phyloP scores from a whole-genome alignment of 805 yeast genomes.

The Pichia kluyveri region DNA sequence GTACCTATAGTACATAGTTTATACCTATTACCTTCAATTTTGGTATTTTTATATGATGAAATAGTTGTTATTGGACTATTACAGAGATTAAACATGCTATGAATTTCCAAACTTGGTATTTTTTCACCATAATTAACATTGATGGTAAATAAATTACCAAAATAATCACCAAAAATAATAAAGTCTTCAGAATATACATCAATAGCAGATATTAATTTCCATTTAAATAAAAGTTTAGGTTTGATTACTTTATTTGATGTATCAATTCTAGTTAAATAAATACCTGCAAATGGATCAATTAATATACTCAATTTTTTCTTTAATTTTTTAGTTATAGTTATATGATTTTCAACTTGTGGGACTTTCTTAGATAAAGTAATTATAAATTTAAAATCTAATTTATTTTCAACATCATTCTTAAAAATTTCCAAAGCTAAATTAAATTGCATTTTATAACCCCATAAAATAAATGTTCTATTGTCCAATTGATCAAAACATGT shows the following conservation, averaged over 20 bases:
- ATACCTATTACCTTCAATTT: not conserved
- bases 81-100: constrained; percentile 2
- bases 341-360: no score
- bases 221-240: not conserved
- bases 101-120: not conserved
- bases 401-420: not conserved
- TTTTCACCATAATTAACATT: not conserved
- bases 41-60: not conserved
- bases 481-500: not conserved
- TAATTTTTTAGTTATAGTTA: not conserved
- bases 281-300: constrained; percentile 18
- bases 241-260: not conserved
- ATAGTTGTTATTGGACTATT: constrained; percentile 7
- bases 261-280: constrained; percentile 9
- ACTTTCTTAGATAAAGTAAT: not conserved
- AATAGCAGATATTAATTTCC: constrained; percentile 8
- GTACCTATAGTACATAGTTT: constrained; percentile 12
- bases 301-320: constrained; percentile 6
- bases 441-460: constrained; percentile 8
- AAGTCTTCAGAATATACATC: constrained; percentile 9
- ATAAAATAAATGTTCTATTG: constrained; percentile 5
- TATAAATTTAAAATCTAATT: not conserved
- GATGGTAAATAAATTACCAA: constrained; percentile 17
- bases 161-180: constrained; percentile 16
- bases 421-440: constrained; percentile 6